A percentile compares a stretch with the other conserved stretches of the same genome.
These are phyloP conservation scores for Pythium myriotylum DNA, from an alignment of 352 stramenopile genomes.

Conservation along the genomic window DNA sequence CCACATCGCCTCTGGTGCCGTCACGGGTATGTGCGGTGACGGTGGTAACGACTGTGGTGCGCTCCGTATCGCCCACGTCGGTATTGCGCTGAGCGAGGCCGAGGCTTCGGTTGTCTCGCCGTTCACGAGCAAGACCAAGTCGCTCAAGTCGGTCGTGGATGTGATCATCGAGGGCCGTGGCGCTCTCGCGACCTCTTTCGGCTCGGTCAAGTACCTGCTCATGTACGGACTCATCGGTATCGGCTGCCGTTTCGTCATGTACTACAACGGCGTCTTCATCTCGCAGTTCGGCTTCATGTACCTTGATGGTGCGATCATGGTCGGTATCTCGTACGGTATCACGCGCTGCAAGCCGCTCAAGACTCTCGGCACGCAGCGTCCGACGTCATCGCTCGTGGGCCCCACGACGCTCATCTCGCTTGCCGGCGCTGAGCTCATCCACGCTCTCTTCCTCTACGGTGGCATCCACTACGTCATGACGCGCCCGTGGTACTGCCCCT, in stretches of 20 bases:
- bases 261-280: slow-evolving; percentile 87
- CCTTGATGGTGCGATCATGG: slow-evolving; percentile 76
- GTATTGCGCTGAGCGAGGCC: slow-evolving; percentile 85
- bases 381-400: slow-evolving; percentile 84
- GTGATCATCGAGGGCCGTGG: slow-evolving; percentile 86
- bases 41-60: slow-evolving; percentile 92
- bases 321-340: slow-evolving; percentile 81
- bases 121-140: slow-evolving; percentile 82
- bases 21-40: slow-evolving; percentile 86
- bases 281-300: slow-evolving; percentile 88
- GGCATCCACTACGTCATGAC: slow-evolving; percentile 63
- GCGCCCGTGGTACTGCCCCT: slow-evolving; percentile 72
- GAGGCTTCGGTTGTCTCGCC: slow-evolving; percentile 84
- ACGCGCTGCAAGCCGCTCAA: slow-evolving; percentile 64
- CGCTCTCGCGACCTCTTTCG: slow-evolving; percentile 84
- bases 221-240: slow-evolving; percentile 82
- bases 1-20: slow-evolving; percentile 57
- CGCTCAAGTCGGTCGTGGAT: slow-evolving; percentile 76
- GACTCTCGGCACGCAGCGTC: slow-evolving; percentile 61
- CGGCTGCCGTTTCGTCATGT: slow-evolving; percentile 82
- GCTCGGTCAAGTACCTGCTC: slow-evolving; percentile 86
- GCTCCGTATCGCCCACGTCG: slow-evolving; percentile 89
- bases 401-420: slow-evolving; percentile 68
- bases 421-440: slow-evolving; percentile 58
- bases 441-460: slow-evolving; percentile 75